Percentiles rank a stretch among this genome's conserved stretches.
Conservation (phyloP, 1,284 basidiomycete genomes). For the Pseudozyma tsukubaensis region DNA sequence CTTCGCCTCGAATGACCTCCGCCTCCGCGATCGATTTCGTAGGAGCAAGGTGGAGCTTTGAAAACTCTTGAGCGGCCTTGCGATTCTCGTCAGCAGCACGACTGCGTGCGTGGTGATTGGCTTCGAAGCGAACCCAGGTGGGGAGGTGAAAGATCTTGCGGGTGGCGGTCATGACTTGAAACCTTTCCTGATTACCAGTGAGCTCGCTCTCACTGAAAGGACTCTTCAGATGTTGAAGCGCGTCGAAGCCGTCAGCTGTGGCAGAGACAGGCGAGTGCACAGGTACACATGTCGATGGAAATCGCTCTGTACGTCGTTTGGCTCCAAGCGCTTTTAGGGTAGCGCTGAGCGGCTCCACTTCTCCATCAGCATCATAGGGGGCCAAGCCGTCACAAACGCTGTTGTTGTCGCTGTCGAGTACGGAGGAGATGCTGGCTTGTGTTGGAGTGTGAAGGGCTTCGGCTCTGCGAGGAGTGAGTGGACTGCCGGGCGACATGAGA, state of each 20-base stretch:
- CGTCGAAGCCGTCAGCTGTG: background rate
- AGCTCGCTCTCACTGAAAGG: slow-evolving; percentile 5
- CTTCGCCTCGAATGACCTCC: background rate
- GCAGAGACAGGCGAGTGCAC: slow-evolving; percentile 5
- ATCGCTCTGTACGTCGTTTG: slow-evolving; percentile 19
- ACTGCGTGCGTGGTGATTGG: slow-evolving; percentile 20
- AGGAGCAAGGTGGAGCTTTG: background rate
- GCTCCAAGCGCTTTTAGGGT: slow-evolving; percentile 40
- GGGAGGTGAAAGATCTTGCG: slow-evolving; percentile 29
- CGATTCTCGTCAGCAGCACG: slow-evolving; percentile 13
- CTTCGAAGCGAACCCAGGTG: slow-evolving; percentile 29
- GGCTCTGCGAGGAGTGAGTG: slow-evolving; percentile 34
- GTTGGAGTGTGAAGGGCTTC: slow-evolving; percentile 34
- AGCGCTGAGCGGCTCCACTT: slow-evolving; percentile 35
- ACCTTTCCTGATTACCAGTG: background rate
- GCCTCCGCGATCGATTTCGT: background rate
- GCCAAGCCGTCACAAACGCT: background rate
- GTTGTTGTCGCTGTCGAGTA: background rate
- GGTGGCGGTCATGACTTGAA: slow-evolving; percentile 15
- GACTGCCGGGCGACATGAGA: slow-evolving; percentile 31
- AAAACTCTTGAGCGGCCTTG: slow-evolving; percentile 8
- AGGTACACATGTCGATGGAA: slow-evolving; percentile 13
- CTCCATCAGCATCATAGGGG: background rate
- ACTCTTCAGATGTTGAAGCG: background rate
- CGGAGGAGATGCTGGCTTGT: slow-evolving; percentile 15